Conservation (phyloP, 1,284 basidiomycete genomes). For the Exobasidium rhododendri region DNA sequence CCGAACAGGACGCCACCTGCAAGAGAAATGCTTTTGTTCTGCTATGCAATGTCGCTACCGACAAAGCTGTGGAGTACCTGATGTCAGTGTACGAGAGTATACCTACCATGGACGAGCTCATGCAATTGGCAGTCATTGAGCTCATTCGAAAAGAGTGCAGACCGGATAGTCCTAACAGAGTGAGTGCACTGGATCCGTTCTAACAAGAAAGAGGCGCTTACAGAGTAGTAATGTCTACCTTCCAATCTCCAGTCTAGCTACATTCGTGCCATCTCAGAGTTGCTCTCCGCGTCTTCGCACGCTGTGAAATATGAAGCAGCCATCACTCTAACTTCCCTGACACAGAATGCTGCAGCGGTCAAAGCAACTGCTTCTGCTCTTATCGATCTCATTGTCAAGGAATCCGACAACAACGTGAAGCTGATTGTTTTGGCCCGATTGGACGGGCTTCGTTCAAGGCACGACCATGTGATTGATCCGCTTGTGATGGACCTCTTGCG, state of each 20-base stretch:
- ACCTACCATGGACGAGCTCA: conserved; percentile 77
- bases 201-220: neutral
- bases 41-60: conserved; percentile 81
- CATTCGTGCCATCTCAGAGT: conserved; percentile 89
- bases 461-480: conserved; percentile 85
- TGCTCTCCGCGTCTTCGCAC: conserved; percentile 85
- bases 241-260: conserved; percentile 74
- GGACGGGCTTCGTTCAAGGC: conserved; percentile 75
- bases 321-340: conserved; percentile 87
- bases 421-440: conserved; percentile 94
- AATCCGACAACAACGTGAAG: conserved; percentile 99
- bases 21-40: conserved; percentile 97
- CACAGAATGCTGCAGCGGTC: conserved; percentile 91
- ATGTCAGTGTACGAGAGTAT: conserved; percentile 78
- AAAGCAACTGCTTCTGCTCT: conserved; percentile 90
- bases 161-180: conserved; percentile 61
- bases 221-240: no score
- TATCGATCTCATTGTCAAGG: conserved; percentile 85
- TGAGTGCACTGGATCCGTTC: neutral
- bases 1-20: conserved; percentile 83
- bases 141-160: conserved; percentile 88
- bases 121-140: conserved; percentile 96
- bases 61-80: conserved; percentile 88
- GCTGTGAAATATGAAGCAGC: conserved; percentile 98
- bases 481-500: conserved; percentile 95